Percentiles rank a stretch among this genome's conserved stretches.
These are phyloP conservation scores for Rutidosis leptorrhynchoides DNA, from an alignment of 129 eudicot species.

Conservation along the genomic window DNA sequence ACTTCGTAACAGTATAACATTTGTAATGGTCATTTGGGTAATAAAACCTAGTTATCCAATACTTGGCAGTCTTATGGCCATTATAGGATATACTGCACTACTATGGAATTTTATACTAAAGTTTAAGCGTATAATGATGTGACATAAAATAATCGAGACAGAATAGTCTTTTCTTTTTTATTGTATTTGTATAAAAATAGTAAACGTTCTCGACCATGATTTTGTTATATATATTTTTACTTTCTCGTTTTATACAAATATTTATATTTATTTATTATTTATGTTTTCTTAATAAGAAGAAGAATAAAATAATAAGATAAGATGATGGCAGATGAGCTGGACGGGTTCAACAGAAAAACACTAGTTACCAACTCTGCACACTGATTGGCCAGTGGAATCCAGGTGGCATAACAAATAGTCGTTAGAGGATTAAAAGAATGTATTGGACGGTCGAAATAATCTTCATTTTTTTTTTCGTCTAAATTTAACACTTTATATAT, in stretches of 20 bases:
- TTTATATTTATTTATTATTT: too few species aligned
- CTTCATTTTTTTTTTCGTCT: too few species aligned
- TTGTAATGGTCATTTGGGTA: not conserved
- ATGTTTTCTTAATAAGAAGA: too few species aligned
- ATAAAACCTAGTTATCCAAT: not conserved
- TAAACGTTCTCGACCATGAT: not conserved
- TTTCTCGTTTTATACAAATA: too few species aligned
- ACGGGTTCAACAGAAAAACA: constrained; percentile 12
- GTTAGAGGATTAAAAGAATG: constrained; percentile 10
- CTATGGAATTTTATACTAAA: too few species aligned
- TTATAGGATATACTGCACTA: not conserved
- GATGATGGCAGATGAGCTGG: constrained; percentile 12
- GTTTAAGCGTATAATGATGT: too few species aligned
- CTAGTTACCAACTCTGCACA: constrained; percentile 13
- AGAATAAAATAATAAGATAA: too few species aligned
- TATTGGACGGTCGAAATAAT: constrained; percentile 47
- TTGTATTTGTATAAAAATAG: too few species aligned
- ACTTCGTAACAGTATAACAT: not conserved
- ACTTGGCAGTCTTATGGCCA: constrained; percentile 18
- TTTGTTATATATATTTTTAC: too few species aligned
- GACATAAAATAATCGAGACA: too few species aligned
- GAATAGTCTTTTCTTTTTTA: too few species aligned
- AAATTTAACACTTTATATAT: too few species aligned
- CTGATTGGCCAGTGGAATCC: constrained; percentile 23
- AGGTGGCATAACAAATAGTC: constrained; percentile 29